phyloP scores from a whole-genome alignment of 345 rosid species.

The Populus euphratica region DNA sequence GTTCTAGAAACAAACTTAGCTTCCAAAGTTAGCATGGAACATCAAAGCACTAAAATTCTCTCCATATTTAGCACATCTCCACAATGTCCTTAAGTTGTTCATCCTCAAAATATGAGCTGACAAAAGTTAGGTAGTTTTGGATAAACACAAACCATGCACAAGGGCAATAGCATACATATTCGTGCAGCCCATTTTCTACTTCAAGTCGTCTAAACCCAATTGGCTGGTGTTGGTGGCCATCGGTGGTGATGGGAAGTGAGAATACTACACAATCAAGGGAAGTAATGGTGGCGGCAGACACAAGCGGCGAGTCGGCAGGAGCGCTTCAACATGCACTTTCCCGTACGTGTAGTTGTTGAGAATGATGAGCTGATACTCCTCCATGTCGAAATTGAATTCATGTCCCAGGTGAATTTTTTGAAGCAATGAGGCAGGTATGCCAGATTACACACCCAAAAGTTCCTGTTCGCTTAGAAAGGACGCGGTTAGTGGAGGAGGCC shows the following conservation, averaged over 20 bases:
- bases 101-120: not conserved
- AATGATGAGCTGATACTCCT: conserved; percentile 62
- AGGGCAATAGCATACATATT: not conserved
- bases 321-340: conserved; percentile 72
- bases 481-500: conserved; percentile 36
- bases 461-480: conserved; percentile 35
- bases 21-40: conserved; percentile 16
- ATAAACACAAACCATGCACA: not conserved
- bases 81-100: not conserved
- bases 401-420: conserved; percentile 20
- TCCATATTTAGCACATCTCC: conserved; percentile 2
- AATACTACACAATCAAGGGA: conserved; percentile 31
- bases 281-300: conserved; percentile 74
- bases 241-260: conserved; percentile 25
- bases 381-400: conserved; percentile 28
- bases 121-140: conserved; percentile 3
- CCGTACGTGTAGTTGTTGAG: conserved; percentile 50
- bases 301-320: conserved; percentile 57
- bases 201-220: not conserved
- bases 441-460: conserved; percentile 60
- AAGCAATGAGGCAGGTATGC: conserved; percentile 60
- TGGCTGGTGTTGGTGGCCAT: not conserved
- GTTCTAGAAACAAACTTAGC: not conserved
- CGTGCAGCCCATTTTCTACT: not conserved
- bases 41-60: not conserved